A percentile compares a stretch with the other conserved stretches of the same genome.
Evolutionary conservation across 2,329 filamentous ascomycete genomes (phyloP).

Genomic region (Trichothecium roseum): DNA sequence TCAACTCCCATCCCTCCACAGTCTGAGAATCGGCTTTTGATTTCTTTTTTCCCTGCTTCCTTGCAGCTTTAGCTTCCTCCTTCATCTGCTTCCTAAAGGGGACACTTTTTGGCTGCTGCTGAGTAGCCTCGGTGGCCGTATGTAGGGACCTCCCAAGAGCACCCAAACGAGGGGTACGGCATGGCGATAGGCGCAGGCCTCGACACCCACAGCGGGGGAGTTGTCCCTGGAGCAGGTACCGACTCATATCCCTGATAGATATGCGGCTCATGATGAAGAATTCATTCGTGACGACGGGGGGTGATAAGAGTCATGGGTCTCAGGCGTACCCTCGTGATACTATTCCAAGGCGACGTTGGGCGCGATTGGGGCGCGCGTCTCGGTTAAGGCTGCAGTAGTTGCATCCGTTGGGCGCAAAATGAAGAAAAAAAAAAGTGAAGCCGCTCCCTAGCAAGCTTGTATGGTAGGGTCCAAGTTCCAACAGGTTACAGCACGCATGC

Average conservation of each 20-base stretch:
- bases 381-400: no score
- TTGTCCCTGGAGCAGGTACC: constrained; percentile 37
- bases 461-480: no score
- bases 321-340: no score
- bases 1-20: constrained; percentile 74
- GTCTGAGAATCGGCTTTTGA: constrained; percentile 36
- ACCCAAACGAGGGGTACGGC: constrained; percentile 5
- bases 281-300: no score
- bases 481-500: no score
- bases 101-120: constrained; percentile 15
- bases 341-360: no score
- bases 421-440: no score
- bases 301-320: no score
- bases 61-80: constrained; percentile 59
- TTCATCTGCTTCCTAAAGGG: constrained; percentile 65
- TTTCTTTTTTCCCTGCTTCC: constrained; percentile 47
- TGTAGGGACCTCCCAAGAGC: not conserved
- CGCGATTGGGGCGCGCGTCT: no score
- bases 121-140: no score
- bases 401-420: no score
- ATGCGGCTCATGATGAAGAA: constrained; percentile 30
- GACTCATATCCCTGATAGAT: constrained; percentile 31
- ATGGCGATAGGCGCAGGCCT: constrained; percentile 26
- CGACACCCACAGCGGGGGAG: constrained; percentile 32
- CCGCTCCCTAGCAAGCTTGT: no score